Evolutionary conservation across 176 grass and related monocot genomes (phyloP), one percentile per base, ranked within the genome.

Genomic region (Luzula sylvatica): DNA sequence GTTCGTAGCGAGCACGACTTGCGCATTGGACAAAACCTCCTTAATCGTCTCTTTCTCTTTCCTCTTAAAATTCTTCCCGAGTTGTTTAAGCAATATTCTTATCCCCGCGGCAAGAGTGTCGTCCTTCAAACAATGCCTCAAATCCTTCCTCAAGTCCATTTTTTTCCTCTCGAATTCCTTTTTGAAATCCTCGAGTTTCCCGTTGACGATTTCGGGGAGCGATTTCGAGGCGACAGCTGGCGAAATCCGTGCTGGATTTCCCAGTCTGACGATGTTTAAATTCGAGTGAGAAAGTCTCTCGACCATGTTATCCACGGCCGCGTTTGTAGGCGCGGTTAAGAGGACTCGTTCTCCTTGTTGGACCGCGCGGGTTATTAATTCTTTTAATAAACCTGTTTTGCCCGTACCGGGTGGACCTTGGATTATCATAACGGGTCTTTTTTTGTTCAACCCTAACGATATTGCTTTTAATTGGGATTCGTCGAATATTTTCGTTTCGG

Each of bases 351-450:
- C 90, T 29, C 81, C 90, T 67, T 96, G 90, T 50, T 73, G 74
- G 40, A 88, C 80, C 69, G 81, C 81, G 72, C 55, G 72, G 35
- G 65, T 45, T 54, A 96, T 79, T 21, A 96, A 57, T 68, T 89
- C 73, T 50, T 67, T 86, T 23, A 96, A 80, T 61, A 96, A 64
- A 21, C 79, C 50, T 15, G 84, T 96, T 69, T 96, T 96, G 39
- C 90, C 90, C 2, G 90, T 89, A n/a, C 90, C 84, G 41, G 90
- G 90, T 73, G 90, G 81, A 15, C 90, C 90, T 71, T 96, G 84
- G 49, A 96, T 75, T 42, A 82, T 49, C 56, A 96, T 65, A 71
- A 89, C 26, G 21, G 74, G 84, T 29, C 80, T 73, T 16, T 82
- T 96, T 72, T 96, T 96, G 56, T 89, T 89, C 70, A 96, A 73